Evolutionary conservation across 768 basidiomycete genomes (phyloP), one percentile per base, ranked within the genome.

Genomic region (Psilocybe subaeruginosa): DNA sequence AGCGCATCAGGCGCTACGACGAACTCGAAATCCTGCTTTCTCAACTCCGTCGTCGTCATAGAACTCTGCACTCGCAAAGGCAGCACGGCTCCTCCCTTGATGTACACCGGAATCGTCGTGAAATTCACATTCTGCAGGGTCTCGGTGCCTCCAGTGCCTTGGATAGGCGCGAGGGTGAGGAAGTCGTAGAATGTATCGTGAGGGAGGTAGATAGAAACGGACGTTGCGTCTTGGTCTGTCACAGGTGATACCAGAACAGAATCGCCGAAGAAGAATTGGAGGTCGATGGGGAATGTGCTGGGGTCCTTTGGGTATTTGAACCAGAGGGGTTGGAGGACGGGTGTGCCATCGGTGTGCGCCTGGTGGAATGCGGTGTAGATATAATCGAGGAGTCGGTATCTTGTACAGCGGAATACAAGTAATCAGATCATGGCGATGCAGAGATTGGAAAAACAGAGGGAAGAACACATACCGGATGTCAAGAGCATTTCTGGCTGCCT

Each of bases 231-330:
- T 62, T 87, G 84, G 29, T 82, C 80, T 0, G 86, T 86, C 27
- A 90, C 88, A 11, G 89, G 89, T 0, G 87, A 87, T 6, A 90
- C 86, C 50, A 90, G 84, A 69, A 91, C 76, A 8, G 85, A 84
- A 65, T 83, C 77, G 9, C 88, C 89, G 66, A 79, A 90, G 78
- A 90, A 82, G 80, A 87, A 90, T 66, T 91, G 89, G 39, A 83
- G 78, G 63, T 89, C 88, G 68, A 89, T 83, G 4, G 75, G 68
- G 70, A 78, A 90, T 0, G 88, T 89, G 37, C 78, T 74, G 1
- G 73, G 12, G 70, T 91, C 89, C 58, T 83, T 79, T 5, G 89
- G 88, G 66, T 89, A 91, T 62, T 82, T 82, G 80, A 82, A 89
- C 80, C 81, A 90, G 35, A 89, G 70, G 12, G 89, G 86, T 57